Evolutionary conservation across 805 yeast genomes (phyloP), one percentile per base, ranked within the genome.

Genomic region (Lachancea mirantina): DNA sequence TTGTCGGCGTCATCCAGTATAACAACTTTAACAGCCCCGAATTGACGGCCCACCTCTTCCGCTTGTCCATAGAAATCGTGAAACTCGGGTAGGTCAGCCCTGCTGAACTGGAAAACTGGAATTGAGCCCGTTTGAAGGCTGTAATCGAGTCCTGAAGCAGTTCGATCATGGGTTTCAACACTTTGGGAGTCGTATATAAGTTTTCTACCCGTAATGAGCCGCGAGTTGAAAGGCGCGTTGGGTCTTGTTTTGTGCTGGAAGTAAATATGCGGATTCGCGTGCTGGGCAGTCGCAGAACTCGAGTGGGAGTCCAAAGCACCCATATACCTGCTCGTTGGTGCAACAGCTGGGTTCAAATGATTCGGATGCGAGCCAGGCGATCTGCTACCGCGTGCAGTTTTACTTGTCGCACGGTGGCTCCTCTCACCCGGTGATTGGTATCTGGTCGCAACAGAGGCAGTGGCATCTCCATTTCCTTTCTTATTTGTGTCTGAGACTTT

Each of bases 1-100:
- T 16, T n/a, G 20, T 14, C 23, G 23, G 32, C n/a, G 15, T 19
- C 26, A 10, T 26, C 23, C 8, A 24, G 14, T 16, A 48, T 19
- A 14, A 36, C 29, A 9, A 52, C 17, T 32, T 49, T 47, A 2
- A 51, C 41, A 10, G 49, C 46, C 13, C 59, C 57, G 30, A 42
- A 52, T 26, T 32, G 32, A 18, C 37, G 30, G 6, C 59, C 57
- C 14, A 52, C 26, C 21, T 49, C 50, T 28, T 31, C 39, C 6
- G 45, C 41, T 13, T 36, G 25, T 28, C 44, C 47, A 32, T 51
- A 53, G 32, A 53, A 43, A 4, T 21, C 26, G 8, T 46, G 23
- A 8, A 57, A 57, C 29, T 45, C 45, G 2, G 41, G 33, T 10
- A 46, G 29, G 11, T 39, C 34, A 4, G 40, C 35, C 30, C 30